A percentile compares a stretch with the other conserved stretches of the same genome.
These are phyloP conservation scores for Dionaea muscipula DNA, from an alignment of 179 eudicot genomes.

Conservation along the genomic window DNA sequence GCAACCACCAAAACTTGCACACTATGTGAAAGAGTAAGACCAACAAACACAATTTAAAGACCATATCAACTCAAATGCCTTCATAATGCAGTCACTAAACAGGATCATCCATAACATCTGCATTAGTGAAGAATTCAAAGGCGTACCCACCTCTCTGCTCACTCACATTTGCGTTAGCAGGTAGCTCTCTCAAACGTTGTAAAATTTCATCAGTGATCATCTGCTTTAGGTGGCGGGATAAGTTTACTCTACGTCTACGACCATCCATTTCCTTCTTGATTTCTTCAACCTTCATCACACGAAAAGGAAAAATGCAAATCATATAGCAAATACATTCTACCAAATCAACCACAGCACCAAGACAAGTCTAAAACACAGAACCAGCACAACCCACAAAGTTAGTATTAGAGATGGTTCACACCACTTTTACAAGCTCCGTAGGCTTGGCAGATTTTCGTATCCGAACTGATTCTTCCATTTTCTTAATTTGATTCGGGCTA, in stretches of 20 bases:
- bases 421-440: constrained; percentile 54
- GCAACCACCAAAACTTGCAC: too few species aligned
- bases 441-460: constrained; percentile 68
- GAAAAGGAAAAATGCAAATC: constrained; percentile 1
- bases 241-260: constrained; percentile 24
- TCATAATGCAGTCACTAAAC: too few species aligned
- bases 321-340: not conserved
- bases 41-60: too few species aligned
- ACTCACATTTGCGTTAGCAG: constrained; percentile 34
- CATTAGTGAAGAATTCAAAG: not conserved
- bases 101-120: not conserved
- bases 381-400: not conserved
- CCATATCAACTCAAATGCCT: too few species aligned
- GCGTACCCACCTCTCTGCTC: constrained; percentile 52
- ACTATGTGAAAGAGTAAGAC: too few species aligned
- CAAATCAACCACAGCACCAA: not conserved
- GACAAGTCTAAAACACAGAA: not conserved
- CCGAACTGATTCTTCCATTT: constrained; percentile 73
- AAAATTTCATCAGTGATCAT: constrained; percentile 50
- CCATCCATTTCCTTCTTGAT: constrained; percentile 25
- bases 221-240: constrained; percentile 47
- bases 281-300: constrained; percentile 38
- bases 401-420: constrained; percentile 18
- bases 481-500: constrained; percentile 60
- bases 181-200: constrained; percentile 41